Evolutionary conservation across 129 eudicot species (phyloP), one percentile per base, ranked within the genome.

Genomic region (Lonicera japonica): DNA sequence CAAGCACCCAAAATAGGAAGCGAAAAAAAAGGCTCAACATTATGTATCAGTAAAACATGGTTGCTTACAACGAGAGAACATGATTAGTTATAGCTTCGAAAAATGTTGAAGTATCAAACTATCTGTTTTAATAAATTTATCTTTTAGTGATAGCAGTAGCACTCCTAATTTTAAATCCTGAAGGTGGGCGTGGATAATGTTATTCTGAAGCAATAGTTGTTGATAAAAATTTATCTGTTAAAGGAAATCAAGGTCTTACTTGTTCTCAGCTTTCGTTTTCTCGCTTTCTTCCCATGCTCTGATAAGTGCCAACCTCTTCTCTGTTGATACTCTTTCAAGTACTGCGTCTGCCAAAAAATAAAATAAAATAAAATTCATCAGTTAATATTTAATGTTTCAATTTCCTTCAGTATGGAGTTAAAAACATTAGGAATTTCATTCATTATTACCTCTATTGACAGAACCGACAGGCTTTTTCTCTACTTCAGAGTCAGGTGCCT

Each of bases 211-310:
- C n/a, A n/a, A n/a, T n/a, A n/a, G n/a, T n/a, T n/a, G n/a, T n/a
- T n/a, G 20, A 43, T 47, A 17, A 58, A 22, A 68, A 17, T 17
- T 29, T 29, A 6, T 29, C 2, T 29, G 6, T 6, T 51, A 13
- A 51, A 58, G 20, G 4, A 50, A 43, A 43, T 43, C n/a, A 61
- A 48, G 50, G 58, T 45, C 76, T 79, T 83, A 92, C 96, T 92
- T 92, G 86, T 92, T 92, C 67, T 84, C 95, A 58, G 91, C 95
- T 80, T 92, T 92, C 0, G 86, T 73, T 55, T 87, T 92, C 79
- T 92, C 98, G 71, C 96, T 92, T 80, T 92, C 98, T 77, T 87
- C 98, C 98, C 98, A 92, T 54, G 98, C 98, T 77, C 54, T 87
- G 69, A 92, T 77, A n/a, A 92, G 55, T 25, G 98, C 83, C 23